Evolutionary conservation across 2,329 filamentous ascomycete genomes (phyloP).

Genomic region (Cytospora piceae): DNA sequence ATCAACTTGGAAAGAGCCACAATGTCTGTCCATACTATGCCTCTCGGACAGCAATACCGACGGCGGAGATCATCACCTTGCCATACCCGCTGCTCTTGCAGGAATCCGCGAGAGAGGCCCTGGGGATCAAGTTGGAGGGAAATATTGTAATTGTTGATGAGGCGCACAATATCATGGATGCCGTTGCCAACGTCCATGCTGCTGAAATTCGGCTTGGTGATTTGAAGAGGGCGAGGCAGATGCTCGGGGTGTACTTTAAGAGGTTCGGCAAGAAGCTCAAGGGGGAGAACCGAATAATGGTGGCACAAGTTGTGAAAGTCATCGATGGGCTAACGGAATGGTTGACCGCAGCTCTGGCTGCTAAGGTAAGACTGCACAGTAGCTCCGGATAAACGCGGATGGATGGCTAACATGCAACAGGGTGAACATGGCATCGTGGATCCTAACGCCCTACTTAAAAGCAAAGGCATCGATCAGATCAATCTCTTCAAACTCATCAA

Average conservation of each 20-base stretch:
- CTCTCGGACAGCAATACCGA: constrained; percentile 79
- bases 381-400: constrained; percentile 34
- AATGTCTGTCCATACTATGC: constrained; percentile 95
- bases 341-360: constrained; percentile 58
- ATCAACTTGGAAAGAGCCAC: constrained; percentile 74
- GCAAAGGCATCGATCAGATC: constrained; percentile 92
- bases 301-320: constrained; percentile 83
- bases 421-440: constrained; percentile 69
- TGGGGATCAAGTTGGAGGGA: constrained; percentile 82
- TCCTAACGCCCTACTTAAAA: constrained; percentile 72
- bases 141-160: constrained; percentile 97
- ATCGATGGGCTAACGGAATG: constrained; percentile 77
- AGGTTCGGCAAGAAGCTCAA: constrained; percentile 88
- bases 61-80: constrained; percentile 86
- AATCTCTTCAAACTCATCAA: constrained; percentile 86
- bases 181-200: constrained; percentile 84
- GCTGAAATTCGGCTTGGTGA: constrained; percentile 75
- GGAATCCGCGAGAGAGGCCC: constrained; percentile 81
- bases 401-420: constrained; percentile 36
- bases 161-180: constrained; percentile 97
- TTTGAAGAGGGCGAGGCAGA: constrained; percentile 70
- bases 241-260: constrained; percentile 81
- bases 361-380: constrained; percentile 45
- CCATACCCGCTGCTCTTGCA: constrained; percentile 92
- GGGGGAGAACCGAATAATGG: constrained; percentile 87